Evolutionary conservation across 805 yeast genomes (phyloP).

Genomic region (Spathaspora passalidarum): DNA sequence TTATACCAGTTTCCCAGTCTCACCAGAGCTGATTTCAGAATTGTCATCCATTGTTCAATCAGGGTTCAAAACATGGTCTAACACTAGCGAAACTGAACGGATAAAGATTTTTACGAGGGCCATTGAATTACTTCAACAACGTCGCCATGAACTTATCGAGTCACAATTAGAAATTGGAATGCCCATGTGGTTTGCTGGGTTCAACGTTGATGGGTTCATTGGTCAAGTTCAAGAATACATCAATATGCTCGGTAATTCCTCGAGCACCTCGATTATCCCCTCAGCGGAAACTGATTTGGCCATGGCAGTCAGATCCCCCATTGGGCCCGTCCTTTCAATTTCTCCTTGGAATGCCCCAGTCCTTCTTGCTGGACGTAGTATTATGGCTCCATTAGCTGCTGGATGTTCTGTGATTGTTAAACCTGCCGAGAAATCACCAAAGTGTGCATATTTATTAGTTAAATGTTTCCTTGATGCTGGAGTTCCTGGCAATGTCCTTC

Average conservation of each 20-base stretch:
- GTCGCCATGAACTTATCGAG: conserved; percentile 10
- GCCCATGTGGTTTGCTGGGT: conserved; percentile 33
- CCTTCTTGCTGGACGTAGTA: conserved; percentile 35
- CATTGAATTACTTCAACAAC: conserved; percentile 12
- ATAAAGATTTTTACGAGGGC: conserved; percentile 18
- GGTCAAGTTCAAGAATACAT: conserved; percentile 28
- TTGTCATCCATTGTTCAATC: conserved; percentile 18
- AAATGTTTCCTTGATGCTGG: conserved; percentile 37
- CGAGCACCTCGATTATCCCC: conserved; percentile 17
- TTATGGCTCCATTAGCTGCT: conserved; percentile 45
- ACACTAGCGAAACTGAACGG: conserved; percentile 13
- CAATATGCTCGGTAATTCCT: conserved; percentile 7
- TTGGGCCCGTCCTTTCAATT: conserved; percentile 45
- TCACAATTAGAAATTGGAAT: conserved; percentile 32
- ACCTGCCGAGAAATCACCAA: conserved; percentile 39
- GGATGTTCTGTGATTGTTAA: conserved; percentile 47
- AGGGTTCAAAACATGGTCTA: conserved; percentile 28
- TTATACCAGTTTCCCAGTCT: conserved; percentile 2
- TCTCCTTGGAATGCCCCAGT: conserved; percentile 52
- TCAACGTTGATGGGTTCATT: conserved; percentile 28
- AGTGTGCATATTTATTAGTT: conserved; percentile 27
- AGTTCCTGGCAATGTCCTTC: conserved; percentile 33
- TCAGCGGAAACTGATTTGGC: conserved; percentile 18
- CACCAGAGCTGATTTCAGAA: conserved; percentile 7
- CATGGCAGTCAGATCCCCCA: conserved; percentile 32